A percentile compares a stretch with the other conserved stretches of the same genome.
phyloP scores from a whole-genome alignment of 1,284 basidiomycete genomes.

The Laetiporus sulphureus region DNA sequence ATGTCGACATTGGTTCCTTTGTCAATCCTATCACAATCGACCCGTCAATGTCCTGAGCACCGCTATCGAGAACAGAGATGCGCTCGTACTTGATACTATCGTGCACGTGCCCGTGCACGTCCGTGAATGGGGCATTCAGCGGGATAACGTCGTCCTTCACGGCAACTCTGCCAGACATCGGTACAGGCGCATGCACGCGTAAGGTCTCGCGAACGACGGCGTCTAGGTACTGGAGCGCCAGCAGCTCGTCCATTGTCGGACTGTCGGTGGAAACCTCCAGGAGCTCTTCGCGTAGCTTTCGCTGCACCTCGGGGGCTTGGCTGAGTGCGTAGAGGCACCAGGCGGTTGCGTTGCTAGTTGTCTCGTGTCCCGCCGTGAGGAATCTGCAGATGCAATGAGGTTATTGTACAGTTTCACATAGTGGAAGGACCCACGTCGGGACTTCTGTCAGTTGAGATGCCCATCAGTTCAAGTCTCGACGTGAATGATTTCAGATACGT shows the following conservation, averaged over 20 bases:
- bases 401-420: too few relatives aligned
- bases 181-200: constrained; percentile 61
- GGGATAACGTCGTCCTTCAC: constrained; percentile 42
- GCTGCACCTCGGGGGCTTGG: constrained; percentile 48
- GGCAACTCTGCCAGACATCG: constrained; percentile 44
- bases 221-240: constrained; percentile 56
- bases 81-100: constrained; percentile 24
- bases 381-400: too few relatives aligned
- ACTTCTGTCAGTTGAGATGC: too few relatives aligned
- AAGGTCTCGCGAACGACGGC: too few relatives aligned
- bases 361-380: constrained; percentile 73
- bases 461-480: too few relatives aligned
- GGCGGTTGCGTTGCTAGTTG: constrained; percentile 36
- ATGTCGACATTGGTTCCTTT: constrained; percentile 43
- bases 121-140: constrained; percentile 21
- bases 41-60: too few relatives aligned
- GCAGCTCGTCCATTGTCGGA: constrained; percentile 53
- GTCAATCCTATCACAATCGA: too few relatives aligned
- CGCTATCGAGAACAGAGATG: too few relatives aligned
- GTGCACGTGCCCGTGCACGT: constrained; percentile 20
- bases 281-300: constrained; percentile 66
- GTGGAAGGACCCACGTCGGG: constrained; percentile 9
- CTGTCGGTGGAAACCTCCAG: constrained; percentile 28
- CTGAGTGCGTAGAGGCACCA: constrained; percentile 66
- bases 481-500: too few relatives aligned